phyloP scores from a whole-genome alignment of 139 green algal genomes.

The Coelastrella sp. region DNA sequence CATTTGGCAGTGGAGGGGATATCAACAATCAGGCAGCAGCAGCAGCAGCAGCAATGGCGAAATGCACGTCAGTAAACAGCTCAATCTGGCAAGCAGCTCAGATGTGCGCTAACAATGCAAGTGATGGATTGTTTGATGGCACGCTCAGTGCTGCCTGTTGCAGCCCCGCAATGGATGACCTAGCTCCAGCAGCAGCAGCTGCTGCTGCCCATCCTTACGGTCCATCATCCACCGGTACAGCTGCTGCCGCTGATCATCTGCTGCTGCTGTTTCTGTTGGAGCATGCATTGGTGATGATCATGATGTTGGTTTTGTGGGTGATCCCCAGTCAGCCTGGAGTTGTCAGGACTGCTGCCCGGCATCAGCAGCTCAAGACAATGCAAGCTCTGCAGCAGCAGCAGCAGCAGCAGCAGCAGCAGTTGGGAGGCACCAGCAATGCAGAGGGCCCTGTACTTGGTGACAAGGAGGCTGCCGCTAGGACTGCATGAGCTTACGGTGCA shows the following conservation, averaged over 20 bases:
- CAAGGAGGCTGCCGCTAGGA: too few species aligned
- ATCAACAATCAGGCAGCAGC: too few species aligned
- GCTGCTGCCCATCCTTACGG: not conserved
- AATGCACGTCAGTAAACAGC: too few species aligned
- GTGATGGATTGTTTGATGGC: not conserved
- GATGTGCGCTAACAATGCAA: not conserved
- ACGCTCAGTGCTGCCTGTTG: not conserved
- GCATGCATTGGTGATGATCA: not conserved
- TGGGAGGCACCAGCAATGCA: not conserved
- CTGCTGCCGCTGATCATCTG: slow-evolving; percentile 1
- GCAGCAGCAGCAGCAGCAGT: not conserved
- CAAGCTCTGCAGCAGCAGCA: slow-evolving; percentile 4
- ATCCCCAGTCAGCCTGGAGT: not conserved
- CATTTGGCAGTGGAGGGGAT: not conserved
- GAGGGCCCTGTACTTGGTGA: too few species aligned
- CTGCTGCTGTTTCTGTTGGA: slow-evolving; percentile 28
- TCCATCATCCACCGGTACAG: not conserved
- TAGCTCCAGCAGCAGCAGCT: not conserved
- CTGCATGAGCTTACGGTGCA: too few species aligned
- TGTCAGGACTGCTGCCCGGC: not conserved
- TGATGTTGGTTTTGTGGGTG: not conserved
- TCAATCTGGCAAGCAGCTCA: not conserved
- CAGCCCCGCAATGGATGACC: too few species aligned
- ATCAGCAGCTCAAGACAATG: not conserved
- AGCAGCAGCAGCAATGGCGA: too few species aligned